A percentile compares a stretch with the other conserved stretches of the same genome.
Evolutionary conservation across 1,139 yeast genomes (phyloP).

Genomic region (Suzukiozyma palmioleophila): DNA sequence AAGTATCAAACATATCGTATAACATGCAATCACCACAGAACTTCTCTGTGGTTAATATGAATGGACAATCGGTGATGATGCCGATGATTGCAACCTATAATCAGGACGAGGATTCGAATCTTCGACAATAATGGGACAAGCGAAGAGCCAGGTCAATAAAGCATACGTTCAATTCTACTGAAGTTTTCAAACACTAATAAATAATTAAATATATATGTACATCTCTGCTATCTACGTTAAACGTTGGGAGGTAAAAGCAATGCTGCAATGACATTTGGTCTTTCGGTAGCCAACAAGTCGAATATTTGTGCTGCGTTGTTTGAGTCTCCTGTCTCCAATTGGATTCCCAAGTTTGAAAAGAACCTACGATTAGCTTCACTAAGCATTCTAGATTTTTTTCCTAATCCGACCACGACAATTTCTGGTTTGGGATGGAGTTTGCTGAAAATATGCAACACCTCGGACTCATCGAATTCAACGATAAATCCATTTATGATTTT

Average conservation of each 20-base stretch:
- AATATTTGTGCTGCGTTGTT: slow-evolving; percentile 65
- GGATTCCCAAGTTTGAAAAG: slow-evolving; percentile 59
- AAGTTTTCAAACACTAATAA: background rate
- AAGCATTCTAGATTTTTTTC: slow-evolving; percentile 58
- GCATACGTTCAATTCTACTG: background rate
- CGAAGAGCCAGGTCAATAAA: too few species aligned
- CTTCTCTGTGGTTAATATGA: slow-evolving; percentile 3
- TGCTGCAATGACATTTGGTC: slow-evolving; percentile 70
- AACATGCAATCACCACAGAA: slow-evolving; percentile 1
- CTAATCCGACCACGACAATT: slow-evolving; percentile 66
- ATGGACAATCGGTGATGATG: slow-evolving; percentile 5
- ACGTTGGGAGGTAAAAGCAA: slow-evolving; percentile 67
- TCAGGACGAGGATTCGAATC: slow-evolving; percentile 2
- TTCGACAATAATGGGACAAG: background rate
- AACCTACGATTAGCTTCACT: slow-evolving; percentile 48
- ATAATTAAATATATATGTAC: background rate
- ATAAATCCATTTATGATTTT: slow-evolving; percentile 41
- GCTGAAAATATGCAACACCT: slow-evolving; percentile 46
- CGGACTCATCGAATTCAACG: slow-evolving; percentile 33
- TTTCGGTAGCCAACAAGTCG: slow-evolving; percentile 74
- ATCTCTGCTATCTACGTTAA: slow-evolving; percentile 15
- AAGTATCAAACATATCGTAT: background rate
- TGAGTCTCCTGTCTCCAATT: slow-evolving; percentile 65
- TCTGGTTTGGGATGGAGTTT: slow-evolving; percentile 77
- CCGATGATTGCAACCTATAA: background rate